Conservation (phyloP, 148 eudicot species). For the Hydrangea macrophylla region DNA sequence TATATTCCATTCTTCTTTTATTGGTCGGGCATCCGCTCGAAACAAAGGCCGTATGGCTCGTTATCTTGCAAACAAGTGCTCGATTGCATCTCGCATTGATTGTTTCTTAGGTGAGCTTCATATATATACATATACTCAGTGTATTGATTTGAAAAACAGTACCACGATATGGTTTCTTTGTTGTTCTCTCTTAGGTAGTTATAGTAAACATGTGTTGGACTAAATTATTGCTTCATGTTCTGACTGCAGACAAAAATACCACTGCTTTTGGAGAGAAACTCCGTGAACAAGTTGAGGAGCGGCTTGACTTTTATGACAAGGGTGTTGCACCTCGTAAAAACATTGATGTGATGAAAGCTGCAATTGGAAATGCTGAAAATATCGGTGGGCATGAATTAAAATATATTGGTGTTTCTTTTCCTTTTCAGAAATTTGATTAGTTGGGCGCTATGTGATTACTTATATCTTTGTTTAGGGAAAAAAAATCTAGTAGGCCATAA, state of each 20-base stretch:
- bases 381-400: slow-evolving; percentile 36
- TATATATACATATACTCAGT: too few species aligned
- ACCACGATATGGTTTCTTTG: too few species aligned
- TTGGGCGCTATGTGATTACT: too few species aligned
- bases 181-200: neutral
- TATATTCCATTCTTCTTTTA: slow-evolving; percentile 96
- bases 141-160: too few species aligned
- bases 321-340: slow-evolving; percentile 98
- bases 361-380: slow-evolving; percentile 45
- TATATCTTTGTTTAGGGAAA: too few species aligned
- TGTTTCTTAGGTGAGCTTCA: slow-evolving; percentile 79
- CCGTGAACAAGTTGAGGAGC: slow-evolving; percentile 90
- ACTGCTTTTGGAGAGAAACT: slow-evolving; percentile 89
- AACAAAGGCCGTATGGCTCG: slow-evolving; percentile 99
- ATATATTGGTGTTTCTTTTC: neutral
- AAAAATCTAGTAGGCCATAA: neutral
- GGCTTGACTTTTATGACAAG: slow-evolving; percentile 95
- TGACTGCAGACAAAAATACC: slow-evolving; percentile 56
- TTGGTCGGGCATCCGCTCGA: slow-evolving; percentile 90
- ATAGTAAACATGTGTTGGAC: neutral
- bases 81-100: slow-evolving; percentile 92
- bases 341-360: slow-evolving; percentile 90
- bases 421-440: too few species aligned
- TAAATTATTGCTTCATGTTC: slow-evolving; percentile 8
- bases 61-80: slow-evolving; percentile 97